Evolutionary conservation across 805 yeast species (phyloP), one percentile per base, ranked within the genome.

Genomic region (Blastobotrys muscicola): DNA sequence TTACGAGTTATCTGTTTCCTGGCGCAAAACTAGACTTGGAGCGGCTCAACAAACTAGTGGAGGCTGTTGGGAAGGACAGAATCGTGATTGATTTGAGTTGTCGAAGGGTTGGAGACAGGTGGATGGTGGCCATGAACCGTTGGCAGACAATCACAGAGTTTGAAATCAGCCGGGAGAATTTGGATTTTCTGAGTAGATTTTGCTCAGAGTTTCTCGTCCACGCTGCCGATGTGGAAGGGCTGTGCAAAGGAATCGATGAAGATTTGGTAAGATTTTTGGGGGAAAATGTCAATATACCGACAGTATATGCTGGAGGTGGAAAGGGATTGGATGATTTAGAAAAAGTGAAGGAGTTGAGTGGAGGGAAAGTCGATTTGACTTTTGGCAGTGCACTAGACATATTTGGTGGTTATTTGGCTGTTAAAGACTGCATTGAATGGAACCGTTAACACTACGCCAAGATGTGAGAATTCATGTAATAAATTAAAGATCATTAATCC

Each of bases 151-250:
- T 89, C 26, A 92, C 99, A 0, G 71, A 72, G 33, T 71, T 79
- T 37, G 72, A 66, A 44, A 67, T 92, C 43, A 68, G 68, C 39
- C 59, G 62, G 40, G 74, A 72, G 20, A 72, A 82, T 23, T 72
- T 92, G 46, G 58, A 54, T 3, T 47, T 62, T 38, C 69, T 92
- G 33, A 64, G 80, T 7, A 44, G 68, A 39, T 85, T 81, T 63
- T 85, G 97, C 55, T 74, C 77, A 50, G 98, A 92, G 64, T 85
- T 90, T 57, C 66, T 92, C 43, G 81, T 92, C 12, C 99, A 92
- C 65, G 98, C 98, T 2, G 99, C 98, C 0, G 98, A 92, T 62
- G 97, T 92, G 2, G 99, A 92, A 64, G 99, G 99, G 0, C 69
- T 92, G 12, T 92, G 98, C 60, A 74, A 77, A 35, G 99, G 99